Conservation (phyloP, 148 eudicot species). For the Fallopia convolvulus region DNA sequence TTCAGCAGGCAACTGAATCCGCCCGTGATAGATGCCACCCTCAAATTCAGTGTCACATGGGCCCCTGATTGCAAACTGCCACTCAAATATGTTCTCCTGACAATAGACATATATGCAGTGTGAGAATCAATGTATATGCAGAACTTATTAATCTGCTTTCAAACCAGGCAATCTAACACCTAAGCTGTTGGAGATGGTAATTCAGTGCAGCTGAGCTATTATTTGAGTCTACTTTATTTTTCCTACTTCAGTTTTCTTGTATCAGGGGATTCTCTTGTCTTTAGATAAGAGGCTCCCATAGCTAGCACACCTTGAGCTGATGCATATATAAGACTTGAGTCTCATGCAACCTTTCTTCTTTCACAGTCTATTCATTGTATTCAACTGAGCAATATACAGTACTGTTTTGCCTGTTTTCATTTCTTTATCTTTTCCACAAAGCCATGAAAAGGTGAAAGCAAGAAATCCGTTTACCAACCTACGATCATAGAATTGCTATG, state of each 20-base stretch:
- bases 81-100: conserved; percentile 94
- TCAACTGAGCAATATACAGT: background rate
- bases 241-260: too few species aligned
- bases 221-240: too few species aligned
- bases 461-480: background rate
- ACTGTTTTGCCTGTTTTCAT: background rate
- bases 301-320: too few species aligned
- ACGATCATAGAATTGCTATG: too few species aligned
- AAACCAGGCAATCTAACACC: background rate
- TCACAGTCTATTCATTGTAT: too few species aligned
- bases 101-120: background rate
- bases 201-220: too few species aligned
- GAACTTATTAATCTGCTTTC: background rate
- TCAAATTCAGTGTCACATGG: conserved; percentile 87
- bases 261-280: too few species aligned
- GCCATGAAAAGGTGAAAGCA: background rate
- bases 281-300: too few species aligned
- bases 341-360: too few species aligned
- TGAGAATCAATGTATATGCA: background rate
- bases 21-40: conserved; percentile 95
- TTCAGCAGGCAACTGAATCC: conserved; percentile 90
- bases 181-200: background rate
- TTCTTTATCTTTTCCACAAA: too few species aligned
- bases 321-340: too few species aligned
- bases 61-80: conserved; percentile 98